phyloP scores from a whole-genome alignment of 495 filamentous ascomycete genomes.

The Tuber brumale region DNA sequence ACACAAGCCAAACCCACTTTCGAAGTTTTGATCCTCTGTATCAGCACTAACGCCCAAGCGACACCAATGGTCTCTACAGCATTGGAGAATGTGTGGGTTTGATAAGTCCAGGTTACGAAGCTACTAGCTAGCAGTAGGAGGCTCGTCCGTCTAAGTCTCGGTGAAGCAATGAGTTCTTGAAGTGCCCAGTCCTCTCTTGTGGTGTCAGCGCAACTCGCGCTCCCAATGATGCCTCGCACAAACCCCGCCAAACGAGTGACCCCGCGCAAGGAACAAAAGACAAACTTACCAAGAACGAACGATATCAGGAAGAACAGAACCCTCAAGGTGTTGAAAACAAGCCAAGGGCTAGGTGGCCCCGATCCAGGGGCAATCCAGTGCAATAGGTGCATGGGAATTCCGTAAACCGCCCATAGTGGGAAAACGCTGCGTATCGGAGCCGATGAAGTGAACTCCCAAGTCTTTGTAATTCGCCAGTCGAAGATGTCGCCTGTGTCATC shows the following conservation, averaged over 20 bases:
- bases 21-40: conserved; percentile 70
- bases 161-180: conserved; percentile 74
- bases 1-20: conserved; percentile 51
- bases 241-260: conserved; percentile 6
- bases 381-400: conserved; percentile 81
- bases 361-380: conserved; percentile 63
- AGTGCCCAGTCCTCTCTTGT: conserved; percentile 82
- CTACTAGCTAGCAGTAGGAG: conserved; percentile 81
- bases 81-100: conserved; percentile 98
- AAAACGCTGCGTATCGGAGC: conserved; percentile 89
- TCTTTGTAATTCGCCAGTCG: conserved; percentile 71
- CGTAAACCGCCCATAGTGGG: conserved; percentile 91
- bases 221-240: neutral
- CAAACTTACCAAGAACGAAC: conserved; percentile 61
- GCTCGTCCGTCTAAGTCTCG: conserved; percentile 63
- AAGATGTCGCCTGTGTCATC: conserved; percentile 70
- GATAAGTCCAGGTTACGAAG: conserved; percentile 98
- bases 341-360: conserved; percentile 57
- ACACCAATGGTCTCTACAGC: conserved; percentile 89
- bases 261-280: neutral
- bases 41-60: conserved; percentile 82
- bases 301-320: conserved; percentile 85
- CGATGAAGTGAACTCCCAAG: conserved; percentile 90
- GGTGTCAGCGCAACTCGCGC: conserved; percentile 21
- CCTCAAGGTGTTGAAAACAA: conserved; percentile 82